phyloP scores from a whole-genome alignment of 2,329 filamentous ascomycete species.

The Hymenoscyphus occultus region DNA sequence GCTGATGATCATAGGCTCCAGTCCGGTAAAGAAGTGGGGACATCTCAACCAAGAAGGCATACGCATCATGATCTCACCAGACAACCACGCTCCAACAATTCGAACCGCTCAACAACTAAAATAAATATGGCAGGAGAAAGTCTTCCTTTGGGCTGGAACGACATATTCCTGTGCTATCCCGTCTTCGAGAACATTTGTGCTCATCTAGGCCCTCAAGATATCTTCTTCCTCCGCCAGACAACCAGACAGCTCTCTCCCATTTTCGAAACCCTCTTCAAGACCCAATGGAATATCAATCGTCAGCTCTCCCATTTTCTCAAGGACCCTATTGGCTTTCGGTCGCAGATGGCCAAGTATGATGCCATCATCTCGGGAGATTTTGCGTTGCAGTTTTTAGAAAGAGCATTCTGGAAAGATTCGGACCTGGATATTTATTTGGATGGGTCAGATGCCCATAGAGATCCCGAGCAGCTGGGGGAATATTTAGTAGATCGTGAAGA shows the following conservation, averaged over 20 bases:
- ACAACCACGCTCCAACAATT: neutral
- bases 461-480: neutral
- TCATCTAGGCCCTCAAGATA: neutral
- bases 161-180: neutral
- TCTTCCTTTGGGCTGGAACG: neutral
- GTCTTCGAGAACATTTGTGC: conserved; percentile 5
- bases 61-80: neutral
- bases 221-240: neutral
- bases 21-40: neutral
- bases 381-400: conserved; percentile 17
- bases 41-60: too few relatives aligned
- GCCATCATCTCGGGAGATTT: conserved; percentile 17
- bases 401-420: conserved; percentile 10
- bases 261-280: conserved; percentile 6
- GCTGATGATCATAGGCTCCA: neutral
- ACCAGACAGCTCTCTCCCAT: neutral
- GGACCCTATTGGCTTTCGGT: conserved; percentile 8
- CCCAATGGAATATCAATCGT: conserved; percentile 7
- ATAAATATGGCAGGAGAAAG: neutral
- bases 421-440: conserved; percentile 17
- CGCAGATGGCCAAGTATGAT: conserved; percentile 1
- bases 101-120: neutral
- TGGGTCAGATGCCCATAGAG: neutral
- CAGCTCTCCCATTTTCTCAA: conserved; percentile 3
- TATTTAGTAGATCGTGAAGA: neutral